These are phyloP conservation scores for Tagetes patula DNA, from an alignment of 129 eudicot genomes.

Conservation along the genomic window DNA sequence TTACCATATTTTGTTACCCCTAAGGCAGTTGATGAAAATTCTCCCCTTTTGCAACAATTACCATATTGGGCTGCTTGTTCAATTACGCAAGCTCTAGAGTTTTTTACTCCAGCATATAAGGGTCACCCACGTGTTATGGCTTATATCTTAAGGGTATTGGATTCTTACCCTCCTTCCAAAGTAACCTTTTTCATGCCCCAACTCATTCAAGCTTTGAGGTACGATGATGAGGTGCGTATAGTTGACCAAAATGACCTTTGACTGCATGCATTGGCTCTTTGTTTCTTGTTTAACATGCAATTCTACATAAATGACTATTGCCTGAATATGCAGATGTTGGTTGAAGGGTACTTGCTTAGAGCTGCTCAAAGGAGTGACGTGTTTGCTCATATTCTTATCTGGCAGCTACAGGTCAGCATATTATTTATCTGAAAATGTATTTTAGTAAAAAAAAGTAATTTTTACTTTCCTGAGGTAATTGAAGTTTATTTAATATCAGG, in stretches of 20 bases:
- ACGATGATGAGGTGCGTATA: conserved; percentile 76
- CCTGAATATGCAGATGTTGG: conserved; percentile 60
- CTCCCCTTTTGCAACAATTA: conserved; percentile 83
- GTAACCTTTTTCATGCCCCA: conserved; percentile 99
- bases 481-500: conserved; percentile 48
- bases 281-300: neutral
- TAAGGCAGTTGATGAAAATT: conserved; percentile 86
- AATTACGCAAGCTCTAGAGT: conserved; percentile 89
- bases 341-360: conserved; percentile 95
- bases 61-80: conserved; percentile 99
- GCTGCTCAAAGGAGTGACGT: conserved; percentile 98
- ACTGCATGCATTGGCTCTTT: conserved; percentile 11
- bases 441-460: conserved; percentile 3
- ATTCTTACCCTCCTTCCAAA: conserved; percentile 89
- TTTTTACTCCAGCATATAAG: conserved; percentile 93
- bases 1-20: conserved; percentile 91
- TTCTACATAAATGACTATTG: conserved; percentile 19
- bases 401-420: conserved; percentile 90
- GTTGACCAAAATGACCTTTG: neutral
- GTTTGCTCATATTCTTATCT: conserved; percentile 96
- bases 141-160: conserved; percentile 87
- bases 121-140: conserved; percentile 99
- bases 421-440: neutral
- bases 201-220: conserved; percentile 85
- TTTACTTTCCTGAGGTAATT: conserved; percentile 27